A percentile compares a stretch with the other conserved stretches of the same genome.
These are phyloP conservation scores for Bacidia rubella DNA, from an alignment of 495 filamentous ascomycete species.

Conservation along the genomic window DNA sequence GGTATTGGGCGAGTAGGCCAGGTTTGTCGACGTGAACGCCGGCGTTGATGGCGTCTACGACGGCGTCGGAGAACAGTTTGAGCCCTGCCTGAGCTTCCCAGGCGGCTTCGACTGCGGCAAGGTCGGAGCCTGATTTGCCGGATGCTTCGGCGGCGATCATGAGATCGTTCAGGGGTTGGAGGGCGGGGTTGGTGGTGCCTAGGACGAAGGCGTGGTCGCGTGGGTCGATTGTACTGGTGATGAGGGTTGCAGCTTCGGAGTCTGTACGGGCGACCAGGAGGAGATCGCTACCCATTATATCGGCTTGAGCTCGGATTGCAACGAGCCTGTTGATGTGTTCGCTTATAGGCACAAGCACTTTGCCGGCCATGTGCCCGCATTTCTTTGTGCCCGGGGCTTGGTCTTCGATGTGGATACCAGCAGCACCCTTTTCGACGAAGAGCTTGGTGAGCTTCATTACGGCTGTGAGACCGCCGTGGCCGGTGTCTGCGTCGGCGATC, in stretches of 20 bases:
- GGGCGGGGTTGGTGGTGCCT: constrained; percentile 70
- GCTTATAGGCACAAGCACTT: constrained; percentile 91
- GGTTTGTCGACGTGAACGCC: constrained; percentile 52
- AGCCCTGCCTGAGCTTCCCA: constrained; percentile 76
- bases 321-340: constrained; percentile 98
- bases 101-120: constrained; percentile 85
- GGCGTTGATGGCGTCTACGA: constrained; percentile 65
- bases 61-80: constrained; percentile 83
- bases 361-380: constrained; percentile 98
- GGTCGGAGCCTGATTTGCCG: constrained; percentile 66
- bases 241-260: constrained; percentile 92
- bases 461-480: constrained; percentile 90
- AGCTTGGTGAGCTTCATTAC: constrained; percentile 99
- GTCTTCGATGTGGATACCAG: constrained; percentile 97
- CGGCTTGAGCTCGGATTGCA: constrained; percentile 91
- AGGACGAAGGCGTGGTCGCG: constrained; percentile 91
- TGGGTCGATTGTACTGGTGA: constrained; percentile 89
- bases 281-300: constrained; percentile 94
- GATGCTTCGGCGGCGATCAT: constrained; percentile 75
- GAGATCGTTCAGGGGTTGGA: constrained; percentile 77
- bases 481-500: constrained; percentile 93
- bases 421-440: constrained; percentile 92
- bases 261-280: constrained; percentile 88
- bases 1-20: constrained; percentile 51
- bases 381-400: constrained; percentile 98